Base-by-base conservation (phyloP, 2,329 filamentous ascomycete species). In the Tolypocladium inflatum region DNA sequence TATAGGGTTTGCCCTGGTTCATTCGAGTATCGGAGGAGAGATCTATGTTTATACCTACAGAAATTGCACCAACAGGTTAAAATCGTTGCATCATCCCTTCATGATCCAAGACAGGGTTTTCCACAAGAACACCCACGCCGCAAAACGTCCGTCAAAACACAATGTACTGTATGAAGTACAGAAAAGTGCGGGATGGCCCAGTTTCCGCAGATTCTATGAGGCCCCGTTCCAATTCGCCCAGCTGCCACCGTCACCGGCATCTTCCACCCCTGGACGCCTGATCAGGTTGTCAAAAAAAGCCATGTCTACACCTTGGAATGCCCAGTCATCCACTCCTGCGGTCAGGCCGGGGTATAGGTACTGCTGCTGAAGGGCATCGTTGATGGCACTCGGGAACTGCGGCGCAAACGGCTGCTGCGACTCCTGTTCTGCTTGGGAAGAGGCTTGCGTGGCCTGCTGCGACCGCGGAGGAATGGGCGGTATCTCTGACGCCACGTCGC, bases 241-340 rank as follows among this genome's bases (percentile, higher is more conserved):
- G 30, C 30, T 33, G 30, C 30, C 30, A 33, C 30, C 30, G 8
- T 8, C 30, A n/a, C 42, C 42, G 26, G 23, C 43, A 17, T 15
- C 5, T 17, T 48, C 23, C 13, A 17, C 23, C 2, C 13, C 23
- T 3, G 23, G 23, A 26, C 17, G 54, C 41, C 55, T 56, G 9
- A 60, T 60, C 1, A 62, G 41, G 50, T 53, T 60, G n/a, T 62
- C 58, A 39, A 62, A 62, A 26, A 62, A 62, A 2, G 58, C 53
- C 58, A 62, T 60, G 23, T 62, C 60, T 10, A 60, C 60, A 33
- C 60, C 60, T 17, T 62, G 60, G 21, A 62, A 60, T 15, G 60
- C 58, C 60, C 58, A 62, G 11, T 62, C 54, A 23, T 62, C 56
- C 2, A 42, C 55, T 8, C 53, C 60, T 9, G 60, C 58, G 6